phyloP scores from a whole-genome alignment of 2,329 filamentous ascomycete genomes.

The Cyphellophora attinorum region DNA sequence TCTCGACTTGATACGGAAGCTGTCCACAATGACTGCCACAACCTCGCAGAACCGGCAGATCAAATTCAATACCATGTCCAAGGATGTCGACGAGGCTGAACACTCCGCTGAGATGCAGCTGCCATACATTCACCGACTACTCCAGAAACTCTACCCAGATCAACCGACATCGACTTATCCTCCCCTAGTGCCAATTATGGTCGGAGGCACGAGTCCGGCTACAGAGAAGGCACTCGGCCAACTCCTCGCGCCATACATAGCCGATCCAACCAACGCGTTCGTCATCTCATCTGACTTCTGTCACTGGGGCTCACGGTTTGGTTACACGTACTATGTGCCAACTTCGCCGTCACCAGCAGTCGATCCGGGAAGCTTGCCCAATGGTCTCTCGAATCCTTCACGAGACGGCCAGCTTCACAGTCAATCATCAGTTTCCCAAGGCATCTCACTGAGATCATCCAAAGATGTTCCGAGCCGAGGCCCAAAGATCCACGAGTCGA shows the following conservation, averaged over 20 bases:
- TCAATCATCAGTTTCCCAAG: not conserved
- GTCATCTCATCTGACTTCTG: slow-evolving; percentile 94
- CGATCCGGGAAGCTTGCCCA: slow-evolving; percentile 29
- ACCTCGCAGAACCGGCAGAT: slow-evolving; percentile 16
- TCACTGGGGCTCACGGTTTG: slow-evolving; percentile 82
- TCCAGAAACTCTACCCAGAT: slow-evolving; percentile 44
- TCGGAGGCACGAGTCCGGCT: slow-evolving; percentile 60
- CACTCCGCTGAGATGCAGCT: slow-evolving; percentile 97
- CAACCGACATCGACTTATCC: slow-evolving; percentile 51
- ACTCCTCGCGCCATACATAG: slow-evolving; percentile 68
- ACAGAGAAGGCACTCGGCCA: slow-evolving; percentile 61
- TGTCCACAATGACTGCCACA: slow-evolving; percentile 22
- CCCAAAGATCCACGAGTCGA: slow-evolving; percentile 70
- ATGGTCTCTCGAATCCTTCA: slow-evolving; percentile 58
- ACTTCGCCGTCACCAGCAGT: slow-evolving; percentile 34
- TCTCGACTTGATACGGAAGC: slow-evolving; percentile 30
- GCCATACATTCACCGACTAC: slow-evolving; percentile 79
- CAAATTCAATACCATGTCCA: slow-evolving; percentile 48
- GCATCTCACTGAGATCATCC: slow-evolving; percentile 6
- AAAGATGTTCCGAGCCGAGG: slow-evolving; percentile 8
- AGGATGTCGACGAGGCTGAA: slow-evolving; percentile 63
- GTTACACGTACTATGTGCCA: slow-evolving; percentile 69
- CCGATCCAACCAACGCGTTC: slow-evolving; percentile 65
- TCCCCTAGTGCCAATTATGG: slow-evolving; percentile 70
- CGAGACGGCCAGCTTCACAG: slow-evolving; percentile 56